Evolutionary conservation across 495 filamentous ascomycete species (phyloP).

Genomic region (Amniculicola lignicola): DNA sequence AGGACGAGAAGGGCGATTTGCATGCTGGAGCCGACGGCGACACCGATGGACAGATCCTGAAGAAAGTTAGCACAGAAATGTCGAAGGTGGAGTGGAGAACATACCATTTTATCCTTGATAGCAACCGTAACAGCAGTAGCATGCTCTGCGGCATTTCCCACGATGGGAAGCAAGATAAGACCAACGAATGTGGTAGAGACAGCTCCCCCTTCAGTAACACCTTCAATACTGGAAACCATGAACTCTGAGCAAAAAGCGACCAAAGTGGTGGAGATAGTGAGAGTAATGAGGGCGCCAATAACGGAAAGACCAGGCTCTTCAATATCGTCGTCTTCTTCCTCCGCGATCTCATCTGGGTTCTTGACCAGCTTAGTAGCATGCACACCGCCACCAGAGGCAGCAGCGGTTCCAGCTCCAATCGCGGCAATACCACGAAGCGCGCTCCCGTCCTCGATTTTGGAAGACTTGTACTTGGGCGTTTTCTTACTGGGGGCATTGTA

Average conservation of each 20-base stretch:
- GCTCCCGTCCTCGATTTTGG: constrained; percentile 55
- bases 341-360: constrained; percentile 7
- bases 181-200: constrained; percentile 95
- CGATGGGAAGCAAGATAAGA: constrained; percentile 91
- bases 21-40: constrained; percentile 89
- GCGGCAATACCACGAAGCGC: constrained; percentile 57
- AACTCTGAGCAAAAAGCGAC: constrained; percentile 88
- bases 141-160: constrained; percentile 96
- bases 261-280: constrained; percentile 68
- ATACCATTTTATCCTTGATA: constrained; percentile 95
- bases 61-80: too few relatives aligned
- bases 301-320: constrained; percentile 73
- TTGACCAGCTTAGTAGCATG: constrained; percentile 46
- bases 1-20: constrained; percentile 94
- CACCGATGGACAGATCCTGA: constrained; percentile 93
- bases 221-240: constrained; percentile 77
- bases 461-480: constrained; percentile 49
- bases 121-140: constrained; percentile 92
- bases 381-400: constrained; percentile 44
- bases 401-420: constrained; percentile 55
- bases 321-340: constrained; percentile 56
- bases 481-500: constrained; percentile 62
- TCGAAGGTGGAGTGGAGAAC: too few relatives aligned
- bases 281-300: constrained; percentile 64
- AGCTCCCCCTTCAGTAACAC: constrained; percentile 50